These are phyloP conservation scores for Hortaea sp. DNA, from an alignment of 2,329 filamentous ascomycete genomes.

Conservation along the genomic window DNA sequence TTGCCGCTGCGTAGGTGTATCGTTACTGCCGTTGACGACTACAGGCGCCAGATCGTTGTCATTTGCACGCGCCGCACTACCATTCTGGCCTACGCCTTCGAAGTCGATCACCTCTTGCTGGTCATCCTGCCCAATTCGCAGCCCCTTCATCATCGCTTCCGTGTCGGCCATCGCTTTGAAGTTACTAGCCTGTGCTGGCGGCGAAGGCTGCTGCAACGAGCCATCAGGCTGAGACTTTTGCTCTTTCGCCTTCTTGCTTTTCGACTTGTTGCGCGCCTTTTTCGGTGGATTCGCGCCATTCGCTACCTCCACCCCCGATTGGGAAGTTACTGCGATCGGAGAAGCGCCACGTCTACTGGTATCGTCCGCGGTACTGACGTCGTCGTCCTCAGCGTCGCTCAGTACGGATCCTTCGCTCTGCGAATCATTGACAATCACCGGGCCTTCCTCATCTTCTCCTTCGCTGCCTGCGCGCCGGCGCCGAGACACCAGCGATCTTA, in stretches of 20 bases:
- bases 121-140: slow-evolving; percentile 24
- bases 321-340: slow-evolving; percentile 12
- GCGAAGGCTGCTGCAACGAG: slow-evolving; percentile 15
- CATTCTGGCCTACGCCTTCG: slow-evolving; percentile 37
- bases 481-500: slow-evolving; percentile 57
- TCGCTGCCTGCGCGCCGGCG: slow-evolving; percentile 62
- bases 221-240: background rate
- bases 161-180: slow-evolving; percentile 33
- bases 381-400: slow-evolving; percentile 49
- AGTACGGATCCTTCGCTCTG: slow-evolving; percentile 51
- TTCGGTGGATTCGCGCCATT: slow-evolving; percentile 16
- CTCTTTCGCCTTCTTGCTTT: slow-evolving; percentile 17
- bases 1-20: slow-evolving; percentile 57
- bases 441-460: slow-evolving; percentile 52
- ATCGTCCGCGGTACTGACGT: slow-evolving; percentile 26
- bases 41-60: slow-evolving; percentile 13
- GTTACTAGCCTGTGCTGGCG: background rate
- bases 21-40: slow-evolving; percentile 26
- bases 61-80: slow-evolving; percentile 19
- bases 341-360: background rate
- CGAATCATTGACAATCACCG: slow-evolving; percentile 50
- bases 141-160: slow-evolving; percentile 24
- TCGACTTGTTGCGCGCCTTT: slow-evolving; percentile 18
- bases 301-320: slow-evolving; percentile 13
- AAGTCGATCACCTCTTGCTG: slow-evolving; percentile 40